Evolutionary conservation across 225 moss, liverwort and hornwort species (phyloP).

Genomic region (Polytrichum commune): DNA sequence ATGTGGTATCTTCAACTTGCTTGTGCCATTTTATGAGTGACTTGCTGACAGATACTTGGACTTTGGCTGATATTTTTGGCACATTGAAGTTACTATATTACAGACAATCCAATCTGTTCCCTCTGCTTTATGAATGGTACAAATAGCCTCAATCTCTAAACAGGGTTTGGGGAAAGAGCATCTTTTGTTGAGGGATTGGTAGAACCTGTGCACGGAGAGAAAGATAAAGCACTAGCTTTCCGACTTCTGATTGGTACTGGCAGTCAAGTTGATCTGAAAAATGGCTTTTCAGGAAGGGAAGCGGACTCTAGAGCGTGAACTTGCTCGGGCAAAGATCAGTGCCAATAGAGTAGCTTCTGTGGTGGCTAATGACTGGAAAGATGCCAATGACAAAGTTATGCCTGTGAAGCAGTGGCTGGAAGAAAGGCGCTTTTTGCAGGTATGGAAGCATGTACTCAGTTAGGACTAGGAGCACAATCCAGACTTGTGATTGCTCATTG

Average conservation of each 20-base stretch:
- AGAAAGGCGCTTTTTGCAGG: constrained; percentile 65
- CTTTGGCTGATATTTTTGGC: too few species aligned
- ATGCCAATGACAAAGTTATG: constrained; percentile 62
- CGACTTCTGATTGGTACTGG: too few species aligned
- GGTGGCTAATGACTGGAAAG: constrained; percentile 68
- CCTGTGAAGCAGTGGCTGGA: constrained; percentile 74
- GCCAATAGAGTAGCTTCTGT: constrained; percentile 67
- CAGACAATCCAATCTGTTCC: not conserved
- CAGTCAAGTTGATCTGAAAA: too few species aligned
- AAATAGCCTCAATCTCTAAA: too few species aligned
- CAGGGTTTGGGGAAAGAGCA: too few species aligned
- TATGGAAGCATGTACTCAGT: constrained; percentile 10
- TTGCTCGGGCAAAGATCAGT: constrained; percentile 58
- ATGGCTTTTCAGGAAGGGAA: constrained; percentile 45
- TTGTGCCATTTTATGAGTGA: not conserved
- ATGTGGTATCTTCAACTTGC: not conserved
- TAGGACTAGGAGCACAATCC: not conserved
- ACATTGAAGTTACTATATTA: not conserved
- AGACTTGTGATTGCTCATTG: too few species aligned
- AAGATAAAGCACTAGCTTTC: too few species aligned
- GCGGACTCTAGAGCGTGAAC: constrained; percentile 64
- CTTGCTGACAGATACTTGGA: not conserved
- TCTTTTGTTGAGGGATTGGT: too few species aligned
- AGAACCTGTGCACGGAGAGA: too few species aligned
- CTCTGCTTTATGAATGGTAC: too few species aligned